These are phyloP conservation scores for Termitomyces sp. DNA, from an alignment of 768 basidiomycete species.

Conservation along the genomic window DNA sequence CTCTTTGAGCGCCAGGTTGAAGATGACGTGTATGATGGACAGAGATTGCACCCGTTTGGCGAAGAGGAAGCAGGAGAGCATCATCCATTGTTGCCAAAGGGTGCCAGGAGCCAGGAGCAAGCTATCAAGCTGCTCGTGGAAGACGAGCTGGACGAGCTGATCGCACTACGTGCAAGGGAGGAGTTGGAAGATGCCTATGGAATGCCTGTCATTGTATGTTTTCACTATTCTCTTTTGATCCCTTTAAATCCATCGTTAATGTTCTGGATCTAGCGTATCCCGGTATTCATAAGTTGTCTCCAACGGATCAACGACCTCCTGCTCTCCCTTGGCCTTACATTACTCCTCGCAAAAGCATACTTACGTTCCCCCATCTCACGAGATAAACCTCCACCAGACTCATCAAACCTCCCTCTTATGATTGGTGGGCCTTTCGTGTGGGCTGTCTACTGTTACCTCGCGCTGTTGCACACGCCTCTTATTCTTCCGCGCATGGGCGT, in stretches of 20 bases:
- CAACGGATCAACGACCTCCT: slow-evolving; percentile 73
- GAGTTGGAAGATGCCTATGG: slow-evolving; percentile 81
- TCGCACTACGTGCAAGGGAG: slow-evolving; percentile 59
- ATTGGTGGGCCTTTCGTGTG: slow-evolving; percentile 40
- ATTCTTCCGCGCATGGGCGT: slow-evolving; percentile 71
- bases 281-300: slow-evolving; percentile 72
- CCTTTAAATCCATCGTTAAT: neutral
- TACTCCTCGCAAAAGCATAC: slow-evolving; percentile 58
- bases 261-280: slow-evolving; percentile 44
- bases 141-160: slow-evolving; percentile 59
- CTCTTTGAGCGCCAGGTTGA: slow-evolving; percentile 14
- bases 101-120: neutral
- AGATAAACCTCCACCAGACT: neutral
- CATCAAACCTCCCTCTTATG: slow-evolving; percentile 28
- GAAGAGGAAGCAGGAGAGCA: slow-evolving; percentile 23
- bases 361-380: slow-evolving; percentile 43
- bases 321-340: slow-evolving; percentile 61
- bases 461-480: slow-evolving; percentile 60
- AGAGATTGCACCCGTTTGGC: neutral
- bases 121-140: slow-evolving; percentile 43
- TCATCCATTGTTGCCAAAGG: slow-evolving; percentile 28
- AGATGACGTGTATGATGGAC: slow-evolving; percentile 12
- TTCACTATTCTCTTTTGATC: neutral
- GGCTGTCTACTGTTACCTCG: slow-evolving; percentile 47
- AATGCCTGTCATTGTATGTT: slow-evolving; percentile 69